Evolutionary conservation across 1,284 basidiomycete species (phyloP).

Genomic region (Inonotus obliquus): DNA sequence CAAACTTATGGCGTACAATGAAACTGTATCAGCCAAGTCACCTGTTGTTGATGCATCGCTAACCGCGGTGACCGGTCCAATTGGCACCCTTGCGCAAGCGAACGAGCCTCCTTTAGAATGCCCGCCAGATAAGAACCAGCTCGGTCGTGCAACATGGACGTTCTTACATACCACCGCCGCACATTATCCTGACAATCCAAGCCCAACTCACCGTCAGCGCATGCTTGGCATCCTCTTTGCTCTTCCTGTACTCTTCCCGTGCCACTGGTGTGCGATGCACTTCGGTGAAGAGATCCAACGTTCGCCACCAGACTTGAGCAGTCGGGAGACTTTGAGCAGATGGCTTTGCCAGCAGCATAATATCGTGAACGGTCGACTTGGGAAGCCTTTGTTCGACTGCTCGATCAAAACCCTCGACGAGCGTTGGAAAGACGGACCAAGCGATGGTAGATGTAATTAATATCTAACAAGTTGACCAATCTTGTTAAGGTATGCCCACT

Average conservation of each 20-base stretch:
- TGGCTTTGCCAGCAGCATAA: constrained; percentile 94
- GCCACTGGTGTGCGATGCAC: constrained; percentile 78
- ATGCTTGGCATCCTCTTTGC: constrained; percentile 78
- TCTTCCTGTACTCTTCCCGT: constrained; percentile 83
- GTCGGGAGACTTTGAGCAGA: constrained; percentile 60
- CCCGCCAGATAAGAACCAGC: constrained; percentile 81
- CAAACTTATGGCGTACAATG: constrained; percentile 19
- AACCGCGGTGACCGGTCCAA: constrained; percentile 34
- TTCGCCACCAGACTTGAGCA: constrained; percentile 72
- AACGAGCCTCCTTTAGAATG: constrained; percentile 58
- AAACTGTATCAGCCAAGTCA: constrained; percentile 18
- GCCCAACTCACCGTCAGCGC: constrained; percentile 64
- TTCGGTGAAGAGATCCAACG: constrained; percentile 63
- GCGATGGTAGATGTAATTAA: constrained; percentile 84
- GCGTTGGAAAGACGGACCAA: constrained; percentile 88
- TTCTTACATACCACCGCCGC: constrained; percentile 93
- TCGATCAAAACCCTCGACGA: constrained; percentile 60
- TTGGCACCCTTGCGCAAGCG: constrained; percentile 35
- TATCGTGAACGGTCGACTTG: constrained; percentile 81
- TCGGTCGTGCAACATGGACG: constrained; percentile 91
- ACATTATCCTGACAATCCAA: constrained; percentile 84
- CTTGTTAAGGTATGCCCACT: no score
- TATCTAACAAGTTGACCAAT: no score
- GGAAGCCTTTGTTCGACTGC: constrained; percentile 82
- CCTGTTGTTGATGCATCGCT: not conserved